Base-by-base conservation (phyloP, 1,139 yeast genomes). In the Pichia sp. region DNA sequence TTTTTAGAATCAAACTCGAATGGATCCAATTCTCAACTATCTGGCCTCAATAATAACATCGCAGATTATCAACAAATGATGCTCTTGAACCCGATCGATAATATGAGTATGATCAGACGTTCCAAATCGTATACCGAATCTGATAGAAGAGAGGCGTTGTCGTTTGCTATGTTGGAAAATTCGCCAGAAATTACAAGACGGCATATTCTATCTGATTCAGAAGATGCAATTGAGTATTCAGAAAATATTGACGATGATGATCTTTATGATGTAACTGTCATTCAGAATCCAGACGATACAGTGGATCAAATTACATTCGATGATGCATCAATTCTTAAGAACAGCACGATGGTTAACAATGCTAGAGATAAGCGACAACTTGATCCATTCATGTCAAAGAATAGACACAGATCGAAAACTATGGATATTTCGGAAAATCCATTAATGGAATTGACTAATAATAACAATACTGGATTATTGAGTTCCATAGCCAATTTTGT, bases 401-500 rank as follows among this genome's bases (percentile, higher is more conserved):
- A 56, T 18, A 50, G 63, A 41, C 62, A 61, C 32, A 46, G 66
- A 21, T 59, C 65, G 10, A 59, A 57, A 46, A 62, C 66, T 2
- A 41, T 62, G 39, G 60, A 59, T 41, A 55, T 59, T 0, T 38
- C 57, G 3, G 61, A 60, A 10, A 47, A 48, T 21, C 55, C 53
- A 6, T 38, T 54, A 18, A 21, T 38, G 15, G 54, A 47, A n/a
- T 36, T 48, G 17, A 34, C 53, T 3, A 31, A 18, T 18, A 28
- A 19, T 9, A 41, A 28, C 21, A 50, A 40, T 30, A 50, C 58
- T 1, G 62, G 66, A 4, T 50, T 63, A 27, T 48, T 63, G 33
- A 56, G 52, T 38, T 59, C 66, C 8, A 46, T 63, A 8, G 50
- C 67, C 3, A 60, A 51, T 42, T 57, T 63, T 47, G 61, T 63